Conservation (phyloP, 1,284 basidiomycete genomes). For the Afroboletus lepidellus region DNA sequence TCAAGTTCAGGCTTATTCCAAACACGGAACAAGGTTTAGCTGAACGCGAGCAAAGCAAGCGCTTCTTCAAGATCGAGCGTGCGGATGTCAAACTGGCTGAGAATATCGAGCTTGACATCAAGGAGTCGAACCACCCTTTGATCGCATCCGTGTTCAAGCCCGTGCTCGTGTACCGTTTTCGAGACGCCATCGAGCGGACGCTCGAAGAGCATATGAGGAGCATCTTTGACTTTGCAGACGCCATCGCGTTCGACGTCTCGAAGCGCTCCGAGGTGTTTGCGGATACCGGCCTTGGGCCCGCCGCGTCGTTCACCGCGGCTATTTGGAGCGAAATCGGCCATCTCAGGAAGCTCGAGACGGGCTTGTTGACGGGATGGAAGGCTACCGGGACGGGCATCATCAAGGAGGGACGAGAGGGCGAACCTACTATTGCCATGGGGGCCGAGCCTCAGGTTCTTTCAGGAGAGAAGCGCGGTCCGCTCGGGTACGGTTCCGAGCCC, state of each 20-base stretch:
- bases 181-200: slow-evolving; percentile 54
- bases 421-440: slow-evolving; percentile 58
- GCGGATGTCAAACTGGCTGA: slow-evolving; percentile 51
- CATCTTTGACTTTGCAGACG: slow-evolving; percentile 50
- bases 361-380: slow-evolving; percentile 43
- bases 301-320: slow-evolving; percentile 50
- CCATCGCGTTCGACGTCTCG: slow-evolving; percentile 54
- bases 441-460: slow-evolving; percentile 67
- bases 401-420: slow-evolving; percentile 40
- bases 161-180: slow-evolving; percentile 52
- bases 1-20: slow-evolving; percentile 62
- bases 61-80: slow-evolving; percentile 57
- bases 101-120: slow-evolving; percentile 50
- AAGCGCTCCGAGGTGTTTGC: slow-evolving; percentile 58
- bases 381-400: slow-evolving; percentile 63
- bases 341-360: slow-evolving; percentile 41
- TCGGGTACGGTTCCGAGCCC: slow-evolving; percentile 51
- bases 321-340: slow-evolving; percentile 65
- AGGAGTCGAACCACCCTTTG: slow-evolving; percentile 60
- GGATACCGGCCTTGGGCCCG: slow-evolving; percentile 54
- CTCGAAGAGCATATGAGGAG: slow-evolving; percentile 53
- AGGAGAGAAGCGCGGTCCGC: slow-evolving; percentile 62
- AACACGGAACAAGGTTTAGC: slow-evolving; percentile 39
- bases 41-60: slow-evolving; percentile 43
- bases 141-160: slow-evolving; percentile 61